Evolutionary conservation across 306 rosid species (phyloP).

Genomic region (Ceratonia siliqua): DNA sequence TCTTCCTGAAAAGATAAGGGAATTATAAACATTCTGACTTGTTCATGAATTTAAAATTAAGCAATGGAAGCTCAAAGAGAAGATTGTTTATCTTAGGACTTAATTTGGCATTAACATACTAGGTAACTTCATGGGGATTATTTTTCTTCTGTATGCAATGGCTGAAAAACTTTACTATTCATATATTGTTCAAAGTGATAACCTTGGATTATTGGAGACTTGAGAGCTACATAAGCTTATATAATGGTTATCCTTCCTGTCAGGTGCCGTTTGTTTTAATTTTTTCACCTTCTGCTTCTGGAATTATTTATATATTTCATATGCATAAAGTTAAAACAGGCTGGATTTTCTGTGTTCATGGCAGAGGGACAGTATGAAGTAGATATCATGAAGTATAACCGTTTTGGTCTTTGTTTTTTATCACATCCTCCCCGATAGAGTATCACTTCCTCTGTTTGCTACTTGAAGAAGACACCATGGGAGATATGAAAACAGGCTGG

Average conservation of each 20-base stretch:
- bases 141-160: slow-evolving; percentile 18
- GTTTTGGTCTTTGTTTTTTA: too few relatives aligned
- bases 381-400: too few relatives aligned
- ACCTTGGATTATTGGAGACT: background rate
- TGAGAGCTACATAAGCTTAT: background rate
- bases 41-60: slow-evolving; percentile 23
- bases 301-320: too few relatives aligned
- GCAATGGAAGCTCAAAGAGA: slow-evolving; percentile 7
- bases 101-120: slow-evolving; percentile 19
- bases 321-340: too few relatives aligned
- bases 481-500: background rate
- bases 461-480: too few relatives aligned
- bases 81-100: slow-evolving; percentile 15
- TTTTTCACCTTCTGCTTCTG: too few relatives aligned
- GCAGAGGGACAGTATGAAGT: too few relatives aligned
- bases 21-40: background rate
- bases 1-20: slow-evolving; percentile 13
- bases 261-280: background rate
- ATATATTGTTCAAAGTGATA: background rate
- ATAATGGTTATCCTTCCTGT: background rate
- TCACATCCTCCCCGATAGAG: too few relatives aligned
- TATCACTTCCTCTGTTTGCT: too few relatives aligned
- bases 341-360: too few relatives aligned
- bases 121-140: slow-evolving; percentile 7
- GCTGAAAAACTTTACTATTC: background rate